Conservation (phyloP, 345 rosid genomes). For the Lepidium didymum region DNA sequence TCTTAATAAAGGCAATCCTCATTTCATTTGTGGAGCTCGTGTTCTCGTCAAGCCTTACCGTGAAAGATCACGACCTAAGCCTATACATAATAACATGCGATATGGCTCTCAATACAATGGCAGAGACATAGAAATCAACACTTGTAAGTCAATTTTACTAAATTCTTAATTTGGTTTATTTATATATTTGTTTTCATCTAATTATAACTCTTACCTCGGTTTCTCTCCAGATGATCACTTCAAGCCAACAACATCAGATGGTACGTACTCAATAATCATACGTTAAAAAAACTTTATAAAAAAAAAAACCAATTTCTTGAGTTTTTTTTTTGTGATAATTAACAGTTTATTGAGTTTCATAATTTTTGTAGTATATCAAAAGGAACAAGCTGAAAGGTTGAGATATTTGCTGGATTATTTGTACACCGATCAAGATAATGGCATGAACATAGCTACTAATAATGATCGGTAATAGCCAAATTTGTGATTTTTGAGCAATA, state of each 20-base stretch:
- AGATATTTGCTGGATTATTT: slow-evolving; percentile 53
- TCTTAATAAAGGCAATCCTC: slow-evolving; percentile 87
- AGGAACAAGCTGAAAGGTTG: slow-evolving; percentile 47
- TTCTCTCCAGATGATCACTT: slow-evolving; percentile 40
- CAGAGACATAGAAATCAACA: slow-evolving; percentile 55
- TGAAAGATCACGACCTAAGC: slow-evolving; percentile 68
- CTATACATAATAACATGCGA: slow-evolving; percentile 37
- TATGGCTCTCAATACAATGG: slow-evolving; percentile 40
- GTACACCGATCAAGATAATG: slow-evolving; percentile 40
- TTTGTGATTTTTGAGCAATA: too few species aligned
- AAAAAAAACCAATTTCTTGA: too few species aligned
- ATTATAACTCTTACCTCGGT: slow-evolving; percentile 40
- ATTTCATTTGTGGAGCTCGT: slow-evolving; percentile 85
- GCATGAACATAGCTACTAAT: slow-evolving; percentile 33
- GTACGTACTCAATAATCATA: slow-evolving; percentile 1
- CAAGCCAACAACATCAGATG: slow-evolving; percentile 37
- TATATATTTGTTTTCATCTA: not conserved
- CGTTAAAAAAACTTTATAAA: too few species aligned
- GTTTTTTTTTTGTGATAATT: too few species aligned
- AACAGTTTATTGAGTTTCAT: not conserved
- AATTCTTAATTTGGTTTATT: slow-evolving; percentile 16
- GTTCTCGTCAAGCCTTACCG: slow-evolving; percentile 95
- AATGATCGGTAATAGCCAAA: slow-evolving; percentile 43
- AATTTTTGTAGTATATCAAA: slow-evolving; percentile 17
- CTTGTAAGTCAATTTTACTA: slow-evolving; percentile 29